Evolutionary conservation across 495 filamentous ascomycete genomes (phyloP), one percentile per base, ranked within the genome.

Genomic region (Choiromyces venosus): DNA sequence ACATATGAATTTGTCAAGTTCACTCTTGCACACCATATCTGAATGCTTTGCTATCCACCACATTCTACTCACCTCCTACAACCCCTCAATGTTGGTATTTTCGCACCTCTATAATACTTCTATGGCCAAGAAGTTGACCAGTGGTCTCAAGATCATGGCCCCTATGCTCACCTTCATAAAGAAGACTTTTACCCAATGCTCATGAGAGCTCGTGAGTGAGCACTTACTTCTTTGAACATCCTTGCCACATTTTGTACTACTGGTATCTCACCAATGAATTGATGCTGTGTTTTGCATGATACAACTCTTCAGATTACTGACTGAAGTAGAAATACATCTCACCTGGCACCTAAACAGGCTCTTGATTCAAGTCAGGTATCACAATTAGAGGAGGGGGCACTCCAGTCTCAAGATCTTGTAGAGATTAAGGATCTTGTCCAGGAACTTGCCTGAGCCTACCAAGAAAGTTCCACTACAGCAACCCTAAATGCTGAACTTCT

Each of bases 1-100:
- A 74, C 25, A 18, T 0, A 40, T 0, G 52, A 66, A 3, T 74
- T 70, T 39, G 35, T 73, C 0, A 7, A 68, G 19, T 73, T 65
- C 67, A 66, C 64, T 70, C 10, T 74, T 5, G 67, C 66, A 16
- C 71, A 75, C 29, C 66, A 71, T 38, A 76, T 76, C 38, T 39
- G 65, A 21, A 5, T 76, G 0, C 6, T 76, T 0, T 67, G 56
- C 40, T 40, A 74, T 7, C 71, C 74, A 19, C 39, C 67, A 0
- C 74, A 76, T 67, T 69, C 71, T 0, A 66, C 56, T 40, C 71
- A 75, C 39, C 7, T 75, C 0, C 0, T 75, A 0, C 56, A 75
- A 33, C 74, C 65, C n/a, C 29, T 75, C 1, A 71, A 75, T 61
- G 52, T 75, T 9, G 71, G 36, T 0, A 35, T 71, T n/a, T 75